Conservation (phyloP, 208 protist species). For the Tritrichomonas foetus region DNA sequence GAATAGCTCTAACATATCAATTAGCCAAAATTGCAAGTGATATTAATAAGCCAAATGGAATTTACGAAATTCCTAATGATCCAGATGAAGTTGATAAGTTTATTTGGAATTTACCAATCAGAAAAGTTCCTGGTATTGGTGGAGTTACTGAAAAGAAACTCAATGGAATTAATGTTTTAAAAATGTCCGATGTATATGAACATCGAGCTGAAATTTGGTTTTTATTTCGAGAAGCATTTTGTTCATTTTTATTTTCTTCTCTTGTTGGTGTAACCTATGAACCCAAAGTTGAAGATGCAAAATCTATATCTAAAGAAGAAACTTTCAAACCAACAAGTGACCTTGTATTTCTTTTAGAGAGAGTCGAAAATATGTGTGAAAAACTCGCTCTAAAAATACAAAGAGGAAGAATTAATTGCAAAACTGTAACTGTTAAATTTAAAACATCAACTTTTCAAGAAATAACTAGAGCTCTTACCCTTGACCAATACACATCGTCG, state of each 20-base stretch:
- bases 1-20: background rate
- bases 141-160: background rate
- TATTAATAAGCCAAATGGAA: conserved; percentile 36
- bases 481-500: background rate
- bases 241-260: background rate
- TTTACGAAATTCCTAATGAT: background rate
- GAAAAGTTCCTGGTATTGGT: conserved; percentile 38
- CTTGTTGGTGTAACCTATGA: background rate
- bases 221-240: background rate
- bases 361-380: background rate
- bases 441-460: background rate
- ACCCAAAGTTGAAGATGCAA: background rate
- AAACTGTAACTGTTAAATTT: conserved; percentile 14
- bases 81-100: background rate
- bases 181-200: background rate
- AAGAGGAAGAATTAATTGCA: background rate
- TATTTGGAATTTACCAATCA: background rate
- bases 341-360: background rate
- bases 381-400: background rate
- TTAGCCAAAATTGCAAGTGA: conserved; percentile 23
- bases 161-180: background rate
- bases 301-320: background rate
- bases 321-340: conserved; percentile 12
- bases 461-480: background rate
- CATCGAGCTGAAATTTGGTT: background rate